Percentiles rank a stretch among this genome's conserved stretches.
phyloP scores from a whole-genome alignment of 1,284 basidiomycete species.

The Boletus sp. region DNA sequence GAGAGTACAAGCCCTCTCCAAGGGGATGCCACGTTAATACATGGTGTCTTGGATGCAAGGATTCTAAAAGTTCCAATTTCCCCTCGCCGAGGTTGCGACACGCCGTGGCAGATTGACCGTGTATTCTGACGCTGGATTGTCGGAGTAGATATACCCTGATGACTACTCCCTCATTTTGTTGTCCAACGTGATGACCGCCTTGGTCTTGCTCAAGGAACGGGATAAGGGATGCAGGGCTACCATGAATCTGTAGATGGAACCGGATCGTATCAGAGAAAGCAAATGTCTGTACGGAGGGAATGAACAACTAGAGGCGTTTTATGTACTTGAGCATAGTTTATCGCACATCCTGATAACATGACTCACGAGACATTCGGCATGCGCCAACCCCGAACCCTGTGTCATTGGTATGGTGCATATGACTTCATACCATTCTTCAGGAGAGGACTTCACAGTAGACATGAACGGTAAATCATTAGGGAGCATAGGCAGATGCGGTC shows the following conservation, averaged over 20 bases:
- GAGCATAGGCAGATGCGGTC: conserved; percentile 28
- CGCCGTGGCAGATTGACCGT: conserved; percentile 14
- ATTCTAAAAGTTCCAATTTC: conserved; percentile 16
- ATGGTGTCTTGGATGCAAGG: conserved; percentile 2
- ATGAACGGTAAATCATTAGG: conserved; percentile 25
- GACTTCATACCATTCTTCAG: conserved; percentile 32
- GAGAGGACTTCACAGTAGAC: conserved; percentile 30
- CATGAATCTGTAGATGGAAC: conserved; percentile 32
- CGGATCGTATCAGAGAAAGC: conserved; percentile 31
- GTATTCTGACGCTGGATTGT: conserved; percentile 14
- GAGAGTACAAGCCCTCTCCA: conserved; percentile 18
- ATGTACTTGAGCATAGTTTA: not conserved
- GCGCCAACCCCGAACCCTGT: conserved; percentile 21
- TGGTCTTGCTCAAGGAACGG: conserved; percentile 26
- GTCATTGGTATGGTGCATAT: conserved; percentile 24
- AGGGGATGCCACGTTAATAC: conserved; percentile 11
- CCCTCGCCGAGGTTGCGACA: conserved; percentile 22
- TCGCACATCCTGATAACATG: not conserved
- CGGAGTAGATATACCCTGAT: conserved; percentile 28
- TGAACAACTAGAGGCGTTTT: conserved; percentile 23
- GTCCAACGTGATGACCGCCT: not conserved
- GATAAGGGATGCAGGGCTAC: conserved; percentile 24
- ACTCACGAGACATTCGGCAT: conserved; percentile 30
- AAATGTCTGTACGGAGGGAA: conserved; percentile 27
- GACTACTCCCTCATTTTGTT: conserved; percentile 4